Evolutionary conservation across 148 eudicot genomes (phyloP), one percentile per base, ranked within the genome.

Genomic region (Chenopodium formosanum): DNA sequence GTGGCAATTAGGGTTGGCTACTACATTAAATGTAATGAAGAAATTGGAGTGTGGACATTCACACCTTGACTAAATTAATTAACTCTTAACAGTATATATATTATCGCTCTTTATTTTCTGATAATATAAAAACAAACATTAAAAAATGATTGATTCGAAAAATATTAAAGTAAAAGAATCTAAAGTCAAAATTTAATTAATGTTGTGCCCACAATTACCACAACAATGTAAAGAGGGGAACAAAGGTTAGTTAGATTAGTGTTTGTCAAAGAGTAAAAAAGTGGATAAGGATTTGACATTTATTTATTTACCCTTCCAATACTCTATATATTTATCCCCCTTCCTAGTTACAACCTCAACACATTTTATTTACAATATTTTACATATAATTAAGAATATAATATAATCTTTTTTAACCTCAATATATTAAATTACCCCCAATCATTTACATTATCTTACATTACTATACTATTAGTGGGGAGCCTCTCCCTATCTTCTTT

Each of bases 401-500:
- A 31, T 32, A 16, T 32, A 44, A 44, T 25, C 44, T 40, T 2
- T 52, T 67, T 79, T 22, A n/a, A 31, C 52, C n/a, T 0, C 37
- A 4, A 79, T 3, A 20, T 53, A 5, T 40, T 27, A 66, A 25
- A 48, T 78, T 34, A 19, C 74, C 32, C 53, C 53, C 75, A 70
- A 70, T 68, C 81, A 79, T 70, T 78, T 27, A 48, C n/a, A 25
- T 67, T 67, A 67, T 67, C 37, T 67, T 67, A 67, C 29, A 40
- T 40, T 40, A 67, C 16, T 67, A 25, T 67, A 3, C 78, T 46
- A 81, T 81, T 66, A 81, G 83, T 66, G 79, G 78, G 78, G 72
- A 66, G 66, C 79, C 79, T 81, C 79, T 52, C 79, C 79, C 60
- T 65, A n/a, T 48, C 29, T 37, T 82, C 40, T 76, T 70, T 74